Evolutionary conservation across 2,329 filamentous ascomycete genomes (phyloP), one percentile per base, ranked within the genome.

Genomic region (Venturia pyrina): DNA sequence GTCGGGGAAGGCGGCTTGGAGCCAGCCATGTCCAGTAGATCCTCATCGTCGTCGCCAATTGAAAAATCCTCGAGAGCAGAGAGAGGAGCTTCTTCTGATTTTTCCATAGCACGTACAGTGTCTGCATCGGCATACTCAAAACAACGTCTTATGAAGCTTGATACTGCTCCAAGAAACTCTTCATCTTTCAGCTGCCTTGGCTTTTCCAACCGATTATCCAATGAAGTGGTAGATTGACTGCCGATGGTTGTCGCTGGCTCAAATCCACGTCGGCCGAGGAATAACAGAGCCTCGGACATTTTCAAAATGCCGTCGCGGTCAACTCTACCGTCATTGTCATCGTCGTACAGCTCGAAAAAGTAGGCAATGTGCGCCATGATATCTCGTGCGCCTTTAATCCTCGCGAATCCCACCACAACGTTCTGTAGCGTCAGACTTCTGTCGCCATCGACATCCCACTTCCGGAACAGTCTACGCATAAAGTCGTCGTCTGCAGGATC

Each of bases 341-440:
- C 93, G 73, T 99, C 95, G 75, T 98, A 97, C 0, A 99, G 85
- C 72, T 97, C 91, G 71, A 99, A 99, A 76, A 99, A 98, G 77
- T 98, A 98, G 67, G 88, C 95, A 73, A 99, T 98, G 67, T 90
- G 95, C 40, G 91, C 91, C 93, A 99, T 97, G 70, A 99, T 97
- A 76, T 99, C 95, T 60, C 89, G 88, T 65, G 89, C 92, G 10
- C 95, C 93, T 75, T 96, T 98, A 72, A 99, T 91, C 17, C 90
- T 87, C 1, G 93, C 93, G 59, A 99, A 81, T 0, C 95, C 95
- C 21, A 89, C 89, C 5, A 98, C 95, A 2, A 99, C 91, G 70
- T 98, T 91, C 72, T 96, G 92, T 62, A 99, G 79, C 21, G 88
- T 96, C 68, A 99, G 78, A 1, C 88, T 87, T n/a, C 88, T 88